phyloP scores from a whole-genome alignment of 2,329 filamentous ascomycete genomes.

The Xylariaceae sp. region DNA sequence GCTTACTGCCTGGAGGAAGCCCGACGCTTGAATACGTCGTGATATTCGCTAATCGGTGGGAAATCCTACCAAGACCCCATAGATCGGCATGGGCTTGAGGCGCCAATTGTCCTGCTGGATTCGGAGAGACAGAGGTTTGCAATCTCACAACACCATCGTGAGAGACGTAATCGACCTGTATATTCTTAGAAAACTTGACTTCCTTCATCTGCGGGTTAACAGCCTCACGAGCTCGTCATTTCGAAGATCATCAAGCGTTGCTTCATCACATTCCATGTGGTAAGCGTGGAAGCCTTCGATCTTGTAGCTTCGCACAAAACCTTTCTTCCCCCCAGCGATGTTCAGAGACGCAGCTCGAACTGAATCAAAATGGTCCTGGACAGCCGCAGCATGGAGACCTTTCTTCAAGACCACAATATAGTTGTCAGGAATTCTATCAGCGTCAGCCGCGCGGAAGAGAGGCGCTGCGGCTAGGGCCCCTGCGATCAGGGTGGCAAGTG shows the following conservation, averaged over 20 bases:
- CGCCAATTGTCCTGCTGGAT: not conserved
- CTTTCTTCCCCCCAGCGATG: conserved; percentile 13
- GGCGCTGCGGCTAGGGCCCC: conserved; percentile 21
- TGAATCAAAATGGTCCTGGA: conserved; percentile 21
- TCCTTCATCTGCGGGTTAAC: not conserved
- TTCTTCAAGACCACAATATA: conserved; percentile 30
- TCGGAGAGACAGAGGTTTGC: conserved; percentile 9
- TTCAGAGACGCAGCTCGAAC: conserved; percentile 15
- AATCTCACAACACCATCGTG: conserved; percentile 21
- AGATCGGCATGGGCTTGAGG: not conserved
- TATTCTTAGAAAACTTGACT: conserved; percentile 8
- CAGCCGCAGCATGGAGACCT: conserved; percentile 2
- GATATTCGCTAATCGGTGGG: conserved; percentile 24
- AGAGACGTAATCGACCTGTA: conserved; percentile 27
- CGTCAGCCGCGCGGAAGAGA: conserved; percentile 18
- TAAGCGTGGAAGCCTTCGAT: conserved; percentile 25
- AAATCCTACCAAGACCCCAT: conserved; percentile 31
- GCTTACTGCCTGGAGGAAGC: conserved; percentile 10
- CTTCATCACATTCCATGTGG: conserved; percentile 28
- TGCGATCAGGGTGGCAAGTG: conserved; percentile 1
- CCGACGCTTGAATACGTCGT: conserved; percentile 18
- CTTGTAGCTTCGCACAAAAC: conserved; percentile 24
- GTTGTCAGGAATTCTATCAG: conserved; percentile 23
- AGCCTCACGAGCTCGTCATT: conserved; percentile 21
- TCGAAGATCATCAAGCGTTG: conserved; percentile 22